These are phyloP conservation scores for Kazachstania sp. DNA, from an alignment of 1,139 yeast genomes.

Conservation along the genomic window DNA sequence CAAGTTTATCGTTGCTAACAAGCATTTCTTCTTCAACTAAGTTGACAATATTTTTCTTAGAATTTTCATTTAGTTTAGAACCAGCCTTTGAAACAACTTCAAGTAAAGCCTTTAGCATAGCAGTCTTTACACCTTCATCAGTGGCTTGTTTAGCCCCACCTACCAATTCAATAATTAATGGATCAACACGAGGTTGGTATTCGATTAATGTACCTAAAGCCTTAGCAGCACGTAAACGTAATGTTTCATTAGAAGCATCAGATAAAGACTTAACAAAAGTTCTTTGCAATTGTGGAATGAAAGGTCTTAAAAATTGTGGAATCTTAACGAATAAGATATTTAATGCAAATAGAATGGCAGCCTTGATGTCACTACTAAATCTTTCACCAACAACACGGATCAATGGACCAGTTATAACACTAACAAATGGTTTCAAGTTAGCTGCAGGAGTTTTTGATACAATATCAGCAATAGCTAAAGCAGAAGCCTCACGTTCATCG, in stretches of 20 bases:
- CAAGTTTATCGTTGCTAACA: slow-evolving; percentile 48
- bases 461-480: slow-evolving; percentile 81
- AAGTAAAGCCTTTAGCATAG: slow-evolving; percentile 78
- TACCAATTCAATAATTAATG: slow-evolving; percentile 75
- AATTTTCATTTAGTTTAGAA: slow-evolving; percentile 59
- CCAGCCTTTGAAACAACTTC: slow-evolving; percentile 84
- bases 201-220: slow-evolving; percentile 83
- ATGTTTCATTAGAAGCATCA: slow-evolving; percentile 61
- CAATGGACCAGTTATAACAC: slow-evolving; percentile 92
- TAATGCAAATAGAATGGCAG: slow-evolving; percentile 81
- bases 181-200: slow-evolving; percentile 90
- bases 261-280: slow-evolving; percentile 89
- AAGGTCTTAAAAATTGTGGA: slow-evolving; percentile 88
- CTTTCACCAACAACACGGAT: slow-evolving; percentile 98
- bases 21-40: slow-evolving; percentile 67
- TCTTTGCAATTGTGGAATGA: slow-evolving; percentile 94
- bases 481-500: slow-evolving; percentile 78
- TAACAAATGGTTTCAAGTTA: slow-evolving; percentile 77
- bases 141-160: slow-evolving; percentile 58
- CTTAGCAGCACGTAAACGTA: slow-evolving; percentile 80
- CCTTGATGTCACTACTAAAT: slow-evolving; percentile 80
- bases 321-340: slow-evolving; percentile 70
- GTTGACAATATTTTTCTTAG: slow-evolving; percentile 61
- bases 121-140: slow-evolving; percentile 63
- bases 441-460: slow-evolving; percentile 80